Conservation (phyloP, 305 asterid genomes). For the Stenogyne calaminthoides region DNA sequence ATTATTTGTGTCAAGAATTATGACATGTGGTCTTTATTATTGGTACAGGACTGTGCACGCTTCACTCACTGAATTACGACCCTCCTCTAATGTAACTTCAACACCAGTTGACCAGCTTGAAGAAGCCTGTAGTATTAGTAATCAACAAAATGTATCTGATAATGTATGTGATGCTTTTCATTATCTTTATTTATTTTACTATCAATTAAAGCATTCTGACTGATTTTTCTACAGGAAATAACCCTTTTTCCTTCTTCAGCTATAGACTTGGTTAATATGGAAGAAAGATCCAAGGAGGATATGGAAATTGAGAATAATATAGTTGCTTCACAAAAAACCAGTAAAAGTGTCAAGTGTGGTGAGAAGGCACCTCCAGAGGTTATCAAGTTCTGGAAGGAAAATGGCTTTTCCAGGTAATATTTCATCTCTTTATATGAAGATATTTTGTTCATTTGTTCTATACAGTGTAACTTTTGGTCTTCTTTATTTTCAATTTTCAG, state of each 20-base stretch:
- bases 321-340: conserved; percentile 44
- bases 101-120: conserved; percentile 43
- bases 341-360: conserved; percentile 63
- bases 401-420: conserved; percentile 87
- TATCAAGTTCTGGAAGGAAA: conserved; percentile 71
- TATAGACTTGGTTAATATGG: conserved; percentile 32
- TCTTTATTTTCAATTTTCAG: conserved; percentile 39
- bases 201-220: conserved; percentile 5
- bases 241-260: conserved; percentile 39
- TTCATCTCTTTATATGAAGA: conserved; percentile 1
- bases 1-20: background rate
- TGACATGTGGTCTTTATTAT: conserved; percentile 20
- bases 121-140: conserved; percentile 33
- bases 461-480: conserved; percentile 19
- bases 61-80: conserved; percentile 54
- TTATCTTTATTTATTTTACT: background rate
- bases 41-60: conserved; percentile 69
- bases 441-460: background rate
- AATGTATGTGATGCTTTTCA: conserved; percentile 19
- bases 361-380: conserved; percentile 65
- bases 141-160: conserved; percentile 50
- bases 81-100: conserved; percentile 39
- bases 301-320: conserved; percentile 40
- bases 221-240: conserved; percentile 48
- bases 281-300: conserved; percentile 40